These are phyloP conservation scores for Veloboletus limbatus DNA, from an alignment of 1,284 basidiomycete species.

Conservation along the genomic window DNA sequence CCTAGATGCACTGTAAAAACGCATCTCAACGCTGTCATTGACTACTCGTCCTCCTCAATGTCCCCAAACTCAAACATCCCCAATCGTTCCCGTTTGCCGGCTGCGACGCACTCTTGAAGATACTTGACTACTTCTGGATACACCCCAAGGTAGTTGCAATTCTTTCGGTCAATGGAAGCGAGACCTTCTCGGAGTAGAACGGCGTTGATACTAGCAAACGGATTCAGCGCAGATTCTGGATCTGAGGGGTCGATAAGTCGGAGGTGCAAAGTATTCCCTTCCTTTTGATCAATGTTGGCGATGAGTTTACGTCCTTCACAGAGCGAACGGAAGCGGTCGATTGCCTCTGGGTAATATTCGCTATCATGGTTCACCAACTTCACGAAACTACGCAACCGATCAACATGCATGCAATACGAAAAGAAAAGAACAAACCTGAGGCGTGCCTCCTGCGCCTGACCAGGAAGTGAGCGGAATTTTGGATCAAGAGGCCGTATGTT, in stretches of 20 bases:
- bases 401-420: background rate
- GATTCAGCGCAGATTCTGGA: slow-evolving; percentile 62
- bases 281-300: slow-evolving; percentile 85
- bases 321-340: slow-evolving; percentile 80
- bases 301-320: slow-evolving; percentile 88
- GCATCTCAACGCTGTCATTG: slow-evolving; percentile 10
- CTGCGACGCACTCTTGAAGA: slow-evolving; percentile 58
- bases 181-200: slow-evolving; percentile 80
- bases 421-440: slow-evolving; percentile 52
- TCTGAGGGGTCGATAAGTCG: slow-evolving; percentile 85
- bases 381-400: slow-evolving; percentile 60
- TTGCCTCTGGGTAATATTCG: slow-evolving; percentile 83
- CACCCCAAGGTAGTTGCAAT: slow-evolving; percentile 66
- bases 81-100: slow-evolving; percentile 72
- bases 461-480: slow-evolving; percentile 81
- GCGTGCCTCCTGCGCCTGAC: slow-evolving; percentile 80
- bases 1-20: slow-evolving; percentile 16
- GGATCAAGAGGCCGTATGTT: slow-evolving; percentile 80
- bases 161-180: slow-evolving; percentile 76
- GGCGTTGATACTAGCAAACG: slow-evolving; percentile 78
- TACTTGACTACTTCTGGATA: slow-evolving; percentile 72
- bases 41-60: slow-evolving; percentile 67
- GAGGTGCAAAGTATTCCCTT: slow-evolving; percentile 76
- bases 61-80: slow-evolving; percentile 91
- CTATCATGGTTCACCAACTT: slow-evolving; percentile 75